These are phyloP conservation scores for Hansenula sp. DNA, from an alignment of 1,139 yeast genomes.

Conservation along the genomic window DNA sequence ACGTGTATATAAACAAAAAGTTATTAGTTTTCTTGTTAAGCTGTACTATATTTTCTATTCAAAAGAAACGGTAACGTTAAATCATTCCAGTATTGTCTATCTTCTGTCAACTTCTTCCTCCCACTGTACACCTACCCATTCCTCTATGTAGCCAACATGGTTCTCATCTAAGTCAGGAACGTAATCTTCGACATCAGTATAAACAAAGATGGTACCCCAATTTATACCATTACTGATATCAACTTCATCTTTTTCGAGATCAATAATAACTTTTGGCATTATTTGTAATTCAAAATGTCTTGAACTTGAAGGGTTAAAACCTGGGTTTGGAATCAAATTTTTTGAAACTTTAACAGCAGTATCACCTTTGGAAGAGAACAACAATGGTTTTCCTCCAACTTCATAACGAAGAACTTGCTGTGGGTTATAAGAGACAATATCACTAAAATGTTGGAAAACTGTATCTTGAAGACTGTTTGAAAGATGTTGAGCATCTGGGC, in stretches of 20 bases:
- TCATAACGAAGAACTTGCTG: conserved; percentile 84
- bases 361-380: conserved; percentile 57
- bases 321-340: conserved; percentile 45
- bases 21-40: too few relatives aligned
- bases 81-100: conserved; percentile 2
- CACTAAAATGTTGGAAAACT: conserved; percentile 74
- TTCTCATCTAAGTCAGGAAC: conserved; percentile 56
- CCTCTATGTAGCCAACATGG: conserved; percentile 81
- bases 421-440: conserved; percentile 74
- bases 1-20: conserved; percentile 2
- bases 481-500: conserved; percentile 36
- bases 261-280: conserved; percentile 90
- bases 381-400: conserved; percentile 66
- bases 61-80: too few relatives aligned
- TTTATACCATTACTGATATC: conserved; percentile 78
- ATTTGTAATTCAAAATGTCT: conserved; percentile 82
- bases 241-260: conserved; percentile 52
- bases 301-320: conserved; percentile 55
- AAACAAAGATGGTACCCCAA: conserved; percentile 92
- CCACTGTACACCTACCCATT: conserved; percentile 96
- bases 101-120: conserved; percentile 36
- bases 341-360: conserved; percentile 23
- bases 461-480: conserved; percentile 54
- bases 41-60: not conserved
- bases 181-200: conserved; percentile 73